Percentiles rank a stretch among this genome's conserved stretches.
These are phyloP conservation scores for Xylaria nigripes DNA, from an alignment of 495 filamentous ascomycete genomes.

Conservation along the genomic window DNA sequence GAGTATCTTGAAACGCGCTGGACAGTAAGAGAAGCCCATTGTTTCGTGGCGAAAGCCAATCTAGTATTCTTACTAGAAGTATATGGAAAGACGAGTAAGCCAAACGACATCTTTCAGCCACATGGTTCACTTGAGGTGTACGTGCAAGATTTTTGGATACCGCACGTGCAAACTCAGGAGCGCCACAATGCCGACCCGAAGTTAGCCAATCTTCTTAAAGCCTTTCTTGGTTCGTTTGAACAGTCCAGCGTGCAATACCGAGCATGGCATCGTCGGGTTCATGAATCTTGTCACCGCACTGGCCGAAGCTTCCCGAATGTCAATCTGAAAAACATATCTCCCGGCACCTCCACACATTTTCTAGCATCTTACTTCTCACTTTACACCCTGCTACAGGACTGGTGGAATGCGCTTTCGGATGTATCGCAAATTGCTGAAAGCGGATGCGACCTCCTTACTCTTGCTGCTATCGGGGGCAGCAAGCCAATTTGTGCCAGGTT, in stretches of 20 bases:
- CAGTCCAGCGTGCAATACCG: constrained; percentile 25
- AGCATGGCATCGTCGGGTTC: constrained; percentile 17
- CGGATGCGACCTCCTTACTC: background rate
- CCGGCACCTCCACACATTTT: constrained; percentile 8
- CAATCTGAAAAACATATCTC: background rate
- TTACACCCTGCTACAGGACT: constrained; percentile 20
- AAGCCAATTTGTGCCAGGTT: background rate
- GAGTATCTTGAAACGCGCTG: constrained; percentile 16
- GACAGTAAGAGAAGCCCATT: constrained; percentile 8
- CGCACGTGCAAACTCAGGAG: constrained; percentile 19
- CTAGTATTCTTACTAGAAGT: constrained; percentile 7
- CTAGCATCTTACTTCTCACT: constrained; percentile 24
- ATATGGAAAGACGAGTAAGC: background rate
- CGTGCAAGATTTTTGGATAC: constrained; percentile 20
- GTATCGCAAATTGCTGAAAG: background rate
- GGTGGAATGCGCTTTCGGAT: constrained; percentile 20
- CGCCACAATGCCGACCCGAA: background rate
- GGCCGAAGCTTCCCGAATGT: too few species aligned
- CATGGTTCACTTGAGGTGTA: constrained; percentile 16
- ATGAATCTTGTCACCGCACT: background rate
- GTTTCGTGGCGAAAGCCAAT: constrained; percentile 6
- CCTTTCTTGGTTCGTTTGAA: constrained; percentile 25
- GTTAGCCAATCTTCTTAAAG: constrained; percentile 17
- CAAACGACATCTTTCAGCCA: background rate
- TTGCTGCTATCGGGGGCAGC: background rate